Evolutionary conservation across 192 early-diverging fungal genomes (phyloP), one percentile per base, ranked within the genome.

Genomic region (Gonapodya prolifera): DNA sequence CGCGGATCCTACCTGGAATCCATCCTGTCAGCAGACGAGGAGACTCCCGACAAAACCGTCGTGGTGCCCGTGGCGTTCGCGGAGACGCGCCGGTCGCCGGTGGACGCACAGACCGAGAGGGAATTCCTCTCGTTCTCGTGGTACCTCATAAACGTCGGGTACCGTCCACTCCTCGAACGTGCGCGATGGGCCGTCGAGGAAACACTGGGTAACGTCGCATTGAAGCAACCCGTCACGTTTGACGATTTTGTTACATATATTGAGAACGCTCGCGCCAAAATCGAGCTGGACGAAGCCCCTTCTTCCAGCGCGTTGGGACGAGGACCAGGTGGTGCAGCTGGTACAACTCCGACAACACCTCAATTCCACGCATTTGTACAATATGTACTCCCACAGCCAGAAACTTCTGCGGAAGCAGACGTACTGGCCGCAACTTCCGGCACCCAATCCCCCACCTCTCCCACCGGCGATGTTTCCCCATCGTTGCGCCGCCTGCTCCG

Each of bases 121-220:
- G 88, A 91, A 83, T 99, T 93, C 81, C 79, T 99, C 81, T 94
- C 92, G 75, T 91, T 94, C 79, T 93, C 87, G 79, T 97, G 94
- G 94, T 97, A 92, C 89, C 83, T 99, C 32, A 79, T 99, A 75
- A 91, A 98, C 79, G 86, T 88, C 75, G 96, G 96, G 0, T 96
- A 94, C 92, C 91, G 87, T 77, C 79, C 83, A 73, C 86, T 89
- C 77, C 89, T 91, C 77, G 86, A 84, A n/a, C 81, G 85, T 70
- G 89, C 98, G 35, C 80, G 85, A 29, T 77, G 81, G 16, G 92
- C 91, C 8, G 91, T 94, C 18, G 86, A 93, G 76, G 82, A 88
- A 73, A 73, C 71, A 32, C 28, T 73, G 8, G 71, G 71, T 29
- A 73, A 73, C 31, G 71, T 73, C 8, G 71, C 18, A 16, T 29